A percentile compares a stretch with the other conserved stretches of the same genome.
Evolutionary conservation across 2,329 filamentous ascomycete genomes (phyloP).

Genomic region (Dactylellina haptotyla): DNA sequence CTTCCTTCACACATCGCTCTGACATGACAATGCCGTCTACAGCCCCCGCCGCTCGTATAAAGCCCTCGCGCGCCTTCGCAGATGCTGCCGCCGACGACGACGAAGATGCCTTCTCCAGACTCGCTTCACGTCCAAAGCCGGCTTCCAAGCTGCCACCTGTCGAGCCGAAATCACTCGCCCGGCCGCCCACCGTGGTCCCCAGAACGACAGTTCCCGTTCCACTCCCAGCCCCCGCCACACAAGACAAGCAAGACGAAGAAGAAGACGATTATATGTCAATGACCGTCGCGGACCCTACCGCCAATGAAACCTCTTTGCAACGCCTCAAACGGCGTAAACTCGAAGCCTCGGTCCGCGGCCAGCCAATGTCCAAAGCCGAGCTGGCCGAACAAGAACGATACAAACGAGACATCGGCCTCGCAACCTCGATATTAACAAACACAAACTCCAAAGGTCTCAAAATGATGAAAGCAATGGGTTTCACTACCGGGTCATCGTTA

Average conservation of each 20-base stretch:
- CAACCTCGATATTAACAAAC: conserved; percentile 75
- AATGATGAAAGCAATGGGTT: conserved; percentile 98
- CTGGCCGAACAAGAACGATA: conserved; percentile 77
- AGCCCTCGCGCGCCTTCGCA: conserved; percentile 16
- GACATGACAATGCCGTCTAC: conserved; percentile 47
- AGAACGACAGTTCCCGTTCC: background rate
- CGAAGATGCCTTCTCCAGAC: conserved; percentile 46
- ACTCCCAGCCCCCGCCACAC: conserved; percentile 8
- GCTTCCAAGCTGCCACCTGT: conserved; percentile 22
- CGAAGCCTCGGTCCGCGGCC: conserved; percentile 73
- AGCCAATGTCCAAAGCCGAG: conserved; percentile 82
- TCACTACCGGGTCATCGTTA: conserved; percentile 77
- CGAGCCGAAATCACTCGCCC: conserved; percentile 19
- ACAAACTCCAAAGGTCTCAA: conserved; percentile 77
- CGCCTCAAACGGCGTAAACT: conserved; percentile 41
- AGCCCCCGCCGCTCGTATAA: conserved; percentile 13
- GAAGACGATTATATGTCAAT: conserved; percentile 99
- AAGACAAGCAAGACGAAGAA: conserved; percentile 68
- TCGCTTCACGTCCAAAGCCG: conserved; percentile 22
- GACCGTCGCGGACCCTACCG: conserved; percentile 76
- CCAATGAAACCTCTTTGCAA: conserved; percentile 51
- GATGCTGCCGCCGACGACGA: conserved; percentile 46
- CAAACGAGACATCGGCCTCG: conserved; percentile 78
- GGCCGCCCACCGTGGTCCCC: background rate
- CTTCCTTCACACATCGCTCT: background rate